These are phyloP conservation scores for Pseudogymnoascus sp. DNA, from an alignment of 2,329 filamentous ascomycete genomes.

Conservation along the genomic window DNA sequence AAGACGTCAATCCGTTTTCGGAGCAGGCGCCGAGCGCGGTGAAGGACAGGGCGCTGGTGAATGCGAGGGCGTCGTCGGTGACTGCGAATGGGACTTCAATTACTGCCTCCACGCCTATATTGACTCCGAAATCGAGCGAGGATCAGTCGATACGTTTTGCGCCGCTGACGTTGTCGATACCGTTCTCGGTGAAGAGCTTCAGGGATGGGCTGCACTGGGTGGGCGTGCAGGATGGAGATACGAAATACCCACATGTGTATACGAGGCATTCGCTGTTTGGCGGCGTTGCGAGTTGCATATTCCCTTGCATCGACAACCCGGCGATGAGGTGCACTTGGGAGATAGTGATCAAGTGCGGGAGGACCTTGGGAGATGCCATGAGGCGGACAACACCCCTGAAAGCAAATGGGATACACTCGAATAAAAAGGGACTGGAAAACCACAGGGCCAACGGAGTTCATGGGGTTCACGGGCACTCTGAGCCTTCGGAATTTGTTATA, in stretches of 20 bases:
- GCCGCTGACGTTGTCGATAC: constrained; percentile 60
- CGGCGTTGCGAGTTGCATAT: constrained; percentile 76
- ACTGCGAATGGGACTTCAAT: constrained; percentile 15
- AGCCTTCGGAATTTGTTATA: constrained; percentile 22
- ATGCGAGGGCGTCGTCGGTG: constrained; percentile 21
- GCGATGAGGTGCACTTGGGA: constrained; percentile 80
- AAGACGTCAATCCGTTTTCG: constrained; percentile 50
- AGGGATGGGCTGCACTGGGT: constrained; percentile 90
- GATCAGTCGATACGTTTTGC: constrained; percentile 42
- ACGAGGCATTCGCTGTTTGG: constrained; percentile 74
- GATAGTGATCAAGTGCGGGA: constrained; percentile 76
- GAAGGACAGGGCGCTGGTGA: constrained; percentile 35
- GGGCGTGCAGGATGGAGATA: constrained; percentile 71
- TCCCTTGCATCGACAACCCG: constrained; percentile 87
- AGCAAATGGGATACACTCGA: constrained; percentile 30
- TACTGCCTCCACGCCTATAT: constrained; percentile 21
- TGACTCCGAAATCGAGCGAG: constrained; percentile 29
- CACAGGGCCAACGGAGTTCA: constrained; percentile 15
- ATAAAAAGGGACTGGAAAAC: constrained; percentile 32
- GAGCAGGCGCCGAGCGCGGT: constrained; percentile 41
- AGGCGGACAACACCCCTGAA: constrained; percentile 38
- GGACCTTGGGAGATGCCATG: constrained; percentile 75
- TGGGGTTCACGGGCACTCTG: constrained; percentile 16
- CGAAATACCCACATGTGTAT: constrained; percentile 84
- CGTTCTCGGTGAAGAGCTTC: constrained; percentile 69